Conservation (phyloP, 1,139 yeast species). For the Meyerozyma guilliermondii region DNA sequence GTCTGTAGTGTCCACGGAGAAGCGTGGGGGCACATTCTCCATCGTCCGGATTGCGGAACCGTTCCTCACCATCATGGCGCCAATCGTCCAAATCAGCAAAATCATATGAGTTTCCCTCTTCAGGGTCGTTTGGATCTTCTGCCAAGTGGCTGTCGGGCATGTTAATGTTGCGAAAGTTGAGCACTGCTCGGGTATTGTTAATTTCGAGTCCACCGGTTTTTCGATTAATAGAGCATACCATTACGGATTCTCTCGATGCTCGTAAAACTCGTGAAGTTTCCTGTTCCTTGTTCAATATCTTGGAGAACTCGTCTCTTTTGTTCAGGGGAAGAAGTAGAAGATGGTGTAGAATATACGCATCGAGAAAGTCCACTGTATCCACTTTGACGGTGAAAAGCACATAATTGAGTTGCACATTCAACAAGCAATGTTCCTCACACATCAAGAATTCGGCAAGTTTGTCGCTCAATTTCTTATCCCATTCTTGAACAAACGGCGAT, state of each 20-base stretch:
- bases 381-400: conserved; percentile 28
- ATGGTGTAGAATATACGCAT: conserved; percentile 8
- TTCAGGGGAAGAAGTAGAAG: conserved; percentile 1
- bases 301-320: conserved; percentile 3
- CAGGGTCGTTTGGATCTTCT: background rate
- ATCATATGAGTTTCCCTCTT: background rate
- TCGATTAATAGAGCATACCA: conserved; percentile 10
- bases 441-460: conserved; percentile 21
- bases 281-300: conserved; percentile 1
- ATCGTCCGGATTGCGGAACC: background rate
- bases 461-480: conserved; percentile 23
- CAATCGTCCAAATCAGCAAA: background rate
- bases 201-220: conserved; percentile 11
- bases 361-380: conserved; percentile 22
- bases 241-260: conserved; percentile 2
- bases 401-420: conserved; percentile 35
- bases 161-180: conserved; percentile 6
- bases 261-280: conserved; percentile 1
- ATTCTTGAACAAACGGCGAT: conserved; percentile 13
- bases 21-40: background rate
- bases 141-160: background rate
- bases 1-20: background rate
- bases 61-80: conserved; percentile 1
- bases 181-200: conserved; percentile 8
- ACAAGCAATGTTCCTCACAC: conserved; percentile 23